Evolutionary conservation across 257 asterid genomes (phyloP).

Genomic region (Cordia subcordata): DNA sequence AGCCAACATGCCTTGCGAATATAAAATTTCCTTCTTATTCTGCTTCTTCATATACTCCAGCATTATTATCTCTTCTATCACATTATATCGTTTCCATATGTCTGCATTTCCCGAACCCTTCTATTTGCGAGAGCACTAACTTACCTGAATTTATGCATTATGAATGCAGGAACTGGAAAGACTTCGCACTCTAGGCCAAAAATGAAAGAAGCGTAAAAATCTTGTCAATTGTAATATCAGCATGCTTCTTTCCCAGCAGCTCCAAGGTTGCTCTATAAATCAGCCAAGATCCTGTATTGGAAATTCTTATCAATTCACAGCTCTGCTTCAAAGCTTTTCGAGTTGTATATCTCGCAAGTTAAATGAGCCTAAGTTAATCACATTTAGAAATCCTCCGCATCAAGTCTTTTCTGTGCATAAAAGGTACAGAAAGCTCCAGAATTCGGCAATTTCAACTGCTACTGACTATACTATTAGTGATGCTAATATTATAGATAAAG

Average conservation of each 20-base stretch:
- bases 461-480: background rate
- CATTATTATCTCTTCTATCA: too few species aligned
- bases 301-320: background rate
- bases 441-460: background rate
- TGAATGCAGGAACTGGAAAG: background rate
- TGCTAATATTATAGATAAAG: background rate
- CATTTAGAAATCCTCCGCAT: background rate
- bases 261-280: background rate
- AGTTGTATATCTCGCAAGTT: background rate
- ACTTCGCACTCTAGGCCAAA: background rate
- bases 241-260: conserved; percentile 1
- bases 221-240: background rate
- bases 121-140: background rate
- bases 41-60: too few species aligned
- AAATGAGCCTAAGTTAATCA: background rate
- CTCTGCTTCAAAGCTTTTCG: background rate
- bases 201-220: background rate
- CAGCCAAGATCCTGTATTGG: background rate
- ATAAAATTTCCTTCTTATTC: too few species aligned
- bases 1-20: too few species aligned
- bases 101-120: too few species aligned
- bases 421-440: background rate
- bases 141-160: background rate
- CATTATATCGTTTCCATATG: too few species aligned
- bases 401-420: background rate